phyloP scores from a whole-genome alignment of 495 filamentous ascomycete genomes.

The Penicillium argentinense region DNA sequence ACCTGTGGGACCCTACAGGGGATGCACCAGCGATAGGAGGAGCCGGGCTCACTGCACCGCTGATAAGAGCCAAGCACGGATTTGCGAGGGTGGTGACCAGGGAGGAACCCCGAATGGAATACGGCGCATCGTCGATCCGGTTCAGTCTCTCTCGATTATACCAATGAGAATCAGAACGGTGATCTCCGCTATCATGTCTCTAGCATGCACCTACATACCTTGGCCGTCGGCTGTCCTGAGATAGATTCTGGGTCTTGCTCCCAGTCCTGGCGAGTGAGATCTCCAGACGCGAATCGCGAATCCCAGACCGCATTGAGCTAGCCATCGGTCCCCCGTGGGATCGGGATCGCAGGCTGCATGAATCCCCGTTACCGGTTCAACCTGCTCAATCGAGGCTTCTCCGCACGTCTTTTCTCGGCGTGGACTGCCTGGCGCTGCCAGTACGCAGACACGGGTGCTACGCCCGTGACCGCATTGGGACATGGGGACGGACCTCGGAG shows the following conservation, averaged over 20 bases:
- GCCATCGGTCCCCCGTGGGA: no score
- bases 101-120: background rate
- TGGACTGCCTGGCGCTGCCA: background rate
- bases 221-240: background rate
- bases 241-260: no score
- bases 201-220: background rate
- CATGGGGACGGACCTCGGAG: background rate
- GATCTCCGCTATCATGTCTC: conserved; percentile 14
- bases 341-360: no score
- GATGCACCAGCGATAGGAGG: conserved; percentile 1
- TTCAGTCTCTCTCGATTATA: conserved; percentile 7
- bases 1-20: background rate
- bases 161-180: conserved; percentile 17
- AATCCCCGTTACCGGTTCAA: conserved; percentile 8
- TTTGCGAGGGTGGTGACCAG: background rate
- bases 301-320: no score
- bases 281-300: no score
- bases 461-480: no score
- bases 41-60: background rate
- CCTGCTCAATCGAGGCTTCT: conserved; percentile 8
- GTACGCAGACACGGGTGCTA: no score
- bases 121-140: conserved; percentile 7
- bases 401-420: background rate
- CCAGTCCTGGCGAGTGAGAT: no score
- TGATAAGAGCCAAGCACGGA: conserved; percentile 1